Evolutionary conservation across 2,329 filamentous ascomycete genomes (phyloP), one percentile per base, ranked within the genome.

Genomic region (Xylariaceae sp.): DNA sequence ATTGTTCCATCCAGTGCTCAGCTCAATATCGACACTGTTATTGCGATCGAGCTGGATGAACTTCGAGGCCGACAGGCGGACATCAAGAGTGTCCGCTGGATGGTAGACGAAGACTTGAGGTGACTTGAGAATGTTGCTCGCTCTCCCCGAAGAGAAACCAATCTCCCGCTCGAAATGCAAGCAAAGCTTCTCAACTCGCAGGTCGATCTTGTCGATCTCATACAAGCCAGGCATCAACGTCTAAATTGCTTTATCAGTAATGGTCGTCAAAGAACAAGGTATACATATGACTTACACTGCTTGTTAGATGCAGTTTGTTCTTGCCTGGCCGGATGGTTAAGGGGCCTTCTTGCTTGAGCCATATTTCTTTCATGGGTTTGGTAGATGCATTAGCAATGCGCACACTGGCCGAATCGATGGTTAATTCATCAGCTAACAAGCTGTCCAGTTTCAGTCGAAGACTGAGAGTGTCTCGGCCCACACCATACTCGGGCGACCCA

Each of bases 31-130:
- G 0, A 97, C 78, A 0, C 84, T 86, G 59, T 89, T 89, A 67
- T 87, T 86, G 65, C 87, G 87, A 70, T 95, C 90, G 4, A 99
- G 83, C 62, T 93, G 86, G 23, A 95, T 87, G 50, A 86, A 78
- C 62, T 83, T 88, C 0, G 89, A 85, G 0, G 89, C 80, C 48
- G 77, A 79, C 6, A 95, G 76, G 53, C 81, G 82, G 2, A 89
- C 83, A 61, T 90, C 83, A 3, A 97, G 82, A 0, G 88, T 83
- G 51, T 85, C 79, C 1, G 81, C 74, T 13, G 85, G 83, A 37
- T 92, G 89, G 70, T 90, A 96, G 34, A 93, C 80, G n/a, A 85
- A 80, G 0, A 95, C 79, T 5, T 83, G 82, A 0, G 87, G 80
- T 13, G 81, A 78, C 48, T 76, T 81, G 58, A 89, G 77, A 4